Base-by-base conservation (phyloP, 768 basidiomycete species). In the Cytidiella melzeri region DNA sequence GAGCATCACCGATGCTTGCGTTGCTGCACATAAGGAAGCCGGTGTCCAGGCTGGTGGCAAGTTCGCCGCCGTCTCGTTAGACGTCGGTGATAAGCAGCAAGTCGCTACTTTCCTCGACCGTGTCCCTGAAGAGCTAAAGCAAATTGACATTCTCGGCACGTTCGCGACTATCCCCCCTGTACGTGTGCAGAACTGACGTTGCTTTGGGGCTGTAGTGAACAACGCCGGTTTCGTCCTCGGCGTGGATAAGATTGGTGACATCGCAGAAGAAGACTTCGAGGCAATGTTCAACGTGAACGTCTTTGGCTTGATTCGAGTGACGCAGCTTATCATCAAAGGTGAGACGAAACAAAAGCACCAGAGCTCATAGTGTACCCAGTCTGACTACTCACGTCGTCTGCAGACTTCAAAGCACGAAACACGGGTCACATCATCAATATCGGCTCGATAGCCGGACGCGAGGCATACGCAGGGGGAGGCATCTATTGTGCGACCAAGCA, bases 401-500 rank as follows among this genome's bases (percentile, higher is more conserved):
- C 38, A 59, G 67, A 65, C 34, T 66, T 58, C 48, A 58, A 54
- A 42, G 53, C 60, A 34, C 25, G 49, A 40, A 80, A 84, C 59
- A 69, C 80, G 3, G 90, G 92, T 0, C 92, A 94, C 70, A 73
- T 99, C 57, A 97, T 99, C 70, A 95, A 96, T 67, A 72, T 99
- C 43, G 94, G 96, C 6, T 95, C 92, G 10, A 79, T 99, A 50
- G 94, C 96, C 11, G 93, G 67, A 18, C 59, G 65, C 41, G 67
- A 68, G 40, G 65, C 95, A 4, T 98, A 98, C 61, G 80, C 83
- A 11, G 94, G 93, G 24, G 96, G 94, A 6, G 77, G 84, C 54
- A 87, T 97, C 57, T 98, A 96, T 68, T 90, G 84, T 53, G 95
- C 95, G 4, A 94, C 93, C 12, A 92, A 92, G 60, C 76, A 80